A percentile compares a stretch with the other conserved stretches of the same genome.
phyloP scores from a whole-genome alignment of 345 rosid species.

The Conringia planisiliqua region DNA sequence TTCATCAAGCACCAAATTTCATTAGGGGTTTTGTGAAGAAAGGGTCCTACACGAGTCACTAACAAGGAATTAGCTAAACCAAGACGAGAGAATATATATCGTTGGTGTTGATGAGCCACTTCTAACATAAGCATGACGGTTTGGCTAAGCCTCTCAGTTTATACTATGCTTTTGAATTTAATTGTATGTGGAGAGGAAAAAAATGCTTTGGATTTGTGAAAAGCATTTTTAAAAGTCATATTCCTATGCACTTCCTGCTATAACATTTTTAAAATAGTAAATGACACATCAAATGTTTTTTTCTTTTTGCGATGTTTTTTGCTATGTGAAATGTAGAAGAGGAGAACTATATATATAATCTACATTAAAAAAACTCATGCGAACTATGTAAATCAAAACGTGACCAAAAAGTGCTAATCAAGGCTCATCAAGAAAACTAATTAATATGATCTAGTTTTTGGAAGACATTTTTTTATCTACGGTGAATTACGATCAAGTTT shows the following conservation, averaged over 20 bases:
- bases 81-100: neutral
- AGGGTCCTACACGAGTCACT: constrained; percentile 36
- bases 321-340: neutral
- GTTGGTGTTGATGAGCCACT: constrained; percentile 29
- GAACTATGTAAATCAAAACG: neutral
- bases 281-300: neutral
- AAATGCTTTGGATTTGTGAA: neutral
- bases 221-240: neutral
- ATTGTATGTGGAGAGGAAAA: neutral
- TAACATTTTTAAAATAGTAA: neutral
- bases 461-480: neutral
- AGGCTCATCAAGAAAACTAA: neutral
- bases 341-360: neutral
- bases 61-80: constrained; percentile 25
- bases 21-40: constrained; percentile 20
- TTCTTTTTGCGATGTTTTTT: neutral
- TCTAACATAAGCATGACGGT: constrained; percentile 39
- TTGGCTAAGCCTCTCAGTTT: constrained; percentile 13
- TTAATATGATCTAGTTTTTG: neutral
- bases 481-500: neutral
- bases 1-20: constrained; percentile 25
- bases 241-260: neutral
- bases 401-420: neutral
- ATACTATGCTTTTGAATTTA: neutral
- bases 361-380: neutral